Percentiles rank a stretch among this genome's conserved stretches.
Evolutionary conservation across 176 grass and related monocot genomes (phyloP).

Genomic region (Eremochloa ophiuroides): DNA sequence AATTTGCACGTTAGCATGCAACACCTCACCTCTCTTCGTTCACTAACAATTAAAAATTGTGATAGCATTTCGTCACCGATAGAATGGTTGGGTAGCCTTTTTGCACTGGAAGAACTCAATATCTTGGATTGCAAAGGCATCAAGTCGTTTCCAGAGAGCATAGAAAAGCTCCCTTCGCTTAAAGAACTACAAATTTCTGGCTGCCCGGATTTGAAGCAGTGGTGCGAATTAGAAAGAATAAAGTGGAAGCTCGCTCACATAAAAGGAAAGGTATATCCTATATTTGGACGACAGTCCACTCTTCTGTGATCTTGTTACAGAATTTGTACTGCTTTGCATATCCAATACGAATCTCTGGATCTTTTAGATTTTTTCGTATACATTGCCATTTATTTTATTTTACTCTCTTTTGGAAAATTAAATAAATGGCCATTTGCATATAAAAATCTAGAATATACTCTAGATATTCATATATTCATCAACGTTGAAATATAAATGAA

Average conservation of each 20-base stretch:
- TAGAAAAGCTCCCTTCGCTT: background rate
- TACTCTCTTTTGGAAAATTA: background rate
- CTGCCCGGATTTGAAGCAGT: background rate
- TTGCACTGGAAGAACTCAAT: background rate
- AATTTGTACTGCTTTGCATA: background rate
- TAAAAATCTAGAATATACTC: background rate
- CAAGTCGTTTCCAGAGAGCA: slow-evolving; percentile 4
- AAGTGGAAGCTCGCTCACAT: background rate
- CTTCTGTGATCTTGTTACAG: background rate
- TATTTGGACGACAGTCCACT: background rate
- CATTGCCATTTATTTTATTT: background rate
- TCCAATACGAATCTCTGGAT: background rate
- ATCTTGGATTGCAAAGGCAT: background rate
- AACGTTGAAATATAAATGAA: too few species aligned
- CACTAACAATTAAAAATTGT: background rate
- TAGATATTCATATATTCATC: too few species aligned
- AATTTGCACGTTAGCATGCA: background rate
- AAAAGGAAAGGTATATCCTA: background rate
- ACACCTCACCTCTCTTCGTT: background rate
- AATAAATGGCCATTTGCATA: too few species aligned
- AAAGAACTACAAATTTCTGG: background rate
- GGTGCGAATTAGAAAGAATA: background rate
- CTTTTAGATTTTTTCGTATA: background rate
- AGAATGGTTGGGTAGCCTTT: background rate
- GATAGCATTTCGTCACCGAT: background rate